Evolutionary conservation across 768 basidiomycete species (phyloP).

Genomic region (Chlorophyllum brunneum): DNA sequence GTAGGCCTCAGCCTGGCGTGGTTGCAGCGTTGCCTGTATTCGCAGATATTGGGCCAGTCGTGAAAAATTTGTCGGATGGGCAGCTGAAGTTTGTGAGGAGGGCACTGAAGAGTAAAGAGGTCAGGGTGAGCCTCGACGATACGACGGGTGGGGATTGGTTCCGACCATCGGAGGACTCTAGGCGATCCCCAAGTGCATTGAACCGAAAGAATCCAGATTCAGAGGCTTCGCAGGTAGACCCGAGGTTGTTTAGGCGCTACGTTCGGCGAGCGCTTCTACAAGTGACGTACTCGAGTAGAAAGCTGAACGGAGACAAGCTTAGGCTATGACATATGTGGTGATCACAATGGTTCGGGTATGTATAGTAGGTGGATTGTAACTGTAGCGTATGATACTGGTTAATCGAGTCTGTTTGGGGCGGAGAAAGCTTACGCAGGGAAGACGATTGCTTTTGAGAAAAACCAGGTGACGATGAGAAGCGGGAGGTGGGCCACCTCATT

Average conservation of each 20-base stretch:
- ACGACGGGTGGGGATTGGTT: too few species aligned
- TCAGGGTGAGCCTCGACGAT: too few species aligned
- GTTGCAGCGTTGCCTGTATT: conserved; percentile 32
- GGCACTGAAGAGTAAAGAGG: too few species aligned
- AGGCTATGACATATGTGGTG: conserved; percentile 13
- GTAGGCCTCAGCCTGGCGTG: conserved; percentile 41
- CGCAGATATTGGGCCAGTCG: conserved; percentile 16
- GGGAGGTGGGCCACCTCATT: too few species aligned
- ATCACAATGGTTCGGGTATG: background rate
- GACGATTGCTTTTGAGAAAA: too few species aligned
- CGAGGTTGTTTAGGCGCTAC: conserved; percentile 10
- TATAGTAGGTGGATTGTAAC: too few species aligned
- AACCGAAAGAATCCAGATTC: background rate
- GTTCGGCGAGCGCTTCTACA: conserved; percentile 5
- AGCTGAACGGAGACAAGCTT: background rate
- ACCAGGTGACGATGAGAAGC: too few species aligned
- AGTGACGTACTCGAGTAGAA: conserved; percentile 7
- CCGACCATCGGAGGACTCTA: background rate
- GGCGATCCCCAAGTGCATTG: background rate
- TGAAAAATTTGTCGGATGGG: conserved; percentile 1
- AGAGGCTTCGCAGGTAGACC: background rate
- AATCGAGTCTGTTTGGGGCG: too few species aligned
- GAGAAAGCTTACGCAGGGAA: too few species aligned
- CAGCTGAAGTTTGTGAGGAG: background rate
- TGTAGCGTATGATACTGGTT: too few species aligned